Conservation (phyloP, 768 basidiomycete species). For the Paxillus rubicundulus region DNA sequence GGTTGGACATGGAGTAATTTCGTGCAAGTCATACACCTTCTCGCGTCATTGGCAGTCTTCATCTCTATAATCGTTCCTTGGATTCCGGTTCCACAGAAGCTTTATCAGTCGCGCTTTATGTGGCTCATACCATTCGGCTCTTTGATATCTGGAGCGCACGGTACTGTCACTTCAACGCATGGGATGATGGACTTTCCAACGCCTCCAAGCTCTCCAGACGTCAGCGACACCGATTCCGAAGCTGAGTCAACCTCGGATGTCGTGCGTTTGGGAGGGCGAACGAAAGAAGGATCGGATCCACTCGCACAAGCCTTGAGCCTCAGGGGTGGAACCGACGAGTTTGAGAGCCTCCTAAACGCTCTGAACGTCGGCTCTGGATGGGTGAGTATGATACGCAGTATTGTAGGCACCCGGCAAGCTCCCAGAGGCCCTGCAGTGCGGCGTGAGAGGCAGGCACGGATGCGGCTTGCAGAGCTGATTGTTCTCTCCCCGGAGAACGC, state of each 20-base stretch:
- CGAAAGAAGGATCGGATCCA: constrained; percentile 12
- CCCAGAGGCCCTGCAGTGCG: constrained; percentile 15
- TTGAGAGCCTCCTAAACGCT: constrained; percentile 36
- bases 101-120: constrained; percentile 21
- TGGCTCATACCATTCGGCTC: constrained; percentile 27
- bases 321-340: constrained; percentile 40
- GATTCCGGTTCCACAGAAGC: constrained; percentile 33
- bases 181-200: constrained; percentile 23
- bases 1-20: constrained; percentile 50
- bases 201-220: constrained; percentile 25
- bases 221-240: constrained; percentile 27
- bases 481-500: constrained; percentile 31
- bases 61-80: constrained; percentile 51
- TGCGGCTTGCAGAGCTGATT: constrained; percentile 47
- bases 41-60: constrained; percentile 64
- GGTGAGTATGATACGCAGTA: constrained; percentile 34
- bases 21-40: constrained; percentile 63
- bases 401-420: constrained; percentile 6
- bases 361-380: constrained; percentile 40
- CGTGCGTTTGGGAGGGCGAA: constrained; percentile 13
- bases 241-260: constrained; percentile 28
- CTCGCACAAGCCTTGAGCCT: constrained; percentile 31
- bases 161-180: background rate
- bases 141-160: constrained; percentile 5
- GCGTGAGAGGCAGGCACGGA: constrained; percentile 49